Base-by-base conservation (phyloP, 257 asterid genomes). In the Salvia rosmarinus region DNA sequence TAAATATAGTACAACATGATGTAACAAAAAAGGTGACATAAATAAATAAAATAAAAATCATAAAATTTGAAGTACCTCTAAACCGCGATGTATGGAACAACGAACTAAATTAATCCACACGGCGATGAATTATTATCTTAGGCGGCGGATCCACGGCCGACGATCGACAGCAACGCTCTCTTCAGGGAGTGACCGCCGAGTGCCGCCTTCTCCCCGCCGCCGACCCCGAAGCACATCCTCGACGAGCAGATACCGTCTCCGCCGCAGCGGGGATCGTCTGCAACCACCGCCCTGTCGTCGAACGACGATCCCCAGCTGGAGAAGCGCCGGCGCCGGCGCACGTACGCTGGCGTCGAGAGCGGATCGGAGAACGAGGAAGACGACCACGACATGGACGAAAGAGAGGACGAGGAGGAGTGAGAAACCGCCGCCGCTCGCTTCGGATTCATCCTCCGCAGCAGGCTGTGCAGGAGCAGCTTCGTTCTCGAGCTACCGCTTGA, bases 81-180 rank as follows among this genome's bases (percentile, higher is more conserved):
- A n/a, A 13, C 6, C 73, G 40, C 44, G 25, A 79, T 23, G 17
- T 16, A 68, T 43, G 9, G 34, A 6, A 66, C 6, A 10, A 32
- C 23, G 11, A 23, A 35, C 14, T 32, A 46, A 46, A 55, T 6
- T 43, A 70, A 42, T 70, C 8, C n/a, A 44, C 4, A 46, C 21
- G 20, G 35, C 49, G 56, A 44, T 6, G 20, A 57, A 6, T 16
- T 63, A 50, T 21, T 37, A 73, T 63, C 71, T 76, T 61, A 70
- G 40, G 71, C 69, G 23, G 72, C 68, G 13, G 75, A 76, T 67
- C 86, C 80, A 59, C 85, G 81, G 75, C 88, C 84, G 44, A 83
- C 76, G 59, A 81, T 70, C 30, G 82, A 83, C 64, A 78, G 59
- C 73, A 81, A 39, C 8, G 88, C 83, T 59, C 50, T 81, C 82